Evolutionary conservation across 352 stramenopile genomes (phyloP).

Genomic region (Globisporangium paroecandrum): DNA sequence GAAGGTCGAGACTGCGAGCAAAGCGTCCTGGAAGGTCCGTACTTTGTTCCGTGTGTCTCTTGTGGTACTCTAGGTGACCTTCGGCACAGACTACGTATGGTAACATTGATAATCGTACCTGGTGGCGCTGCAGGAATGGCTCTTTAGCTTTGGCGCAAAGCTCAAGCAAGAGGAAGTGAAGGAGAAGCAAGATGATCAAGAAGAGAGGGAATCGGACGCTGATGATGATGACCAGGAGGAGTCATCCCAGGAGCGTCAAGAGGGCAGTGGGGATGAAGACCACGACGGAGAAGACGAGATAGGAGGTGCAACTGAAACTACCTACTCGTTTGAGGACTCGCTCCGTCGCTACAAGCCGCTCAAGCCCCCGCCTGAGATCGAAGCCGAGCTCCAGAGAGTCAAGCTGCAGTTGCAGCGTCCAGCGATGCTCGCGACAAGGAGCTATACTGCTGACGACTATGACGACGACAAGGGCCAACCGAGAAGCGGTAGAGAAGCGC

Average conservation of each 20-base stretch:
- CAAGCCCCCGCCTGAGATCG: slow-evolving; percentile 39
- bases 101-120: neutral
- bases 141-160: slow-evolving; percentile 14
- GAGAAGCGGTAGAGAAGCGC: neutral
- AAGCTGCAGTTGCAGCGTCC: slow-evolving; percentile 23
- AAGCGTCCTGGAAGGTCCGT: slow-evolving; percentile 16
- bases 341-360: slow-evolving; percentile 27
- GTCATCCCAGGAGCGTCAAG: neutral
- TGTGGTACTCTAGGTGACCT: neutral
- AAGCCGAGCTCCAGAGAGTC: slow-evolving; percentile 33
- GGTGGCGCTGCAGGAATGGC: slow-evolving; percentile 23
- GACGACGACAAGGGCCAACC: no score
- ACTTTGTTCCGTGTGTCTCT: neutral
- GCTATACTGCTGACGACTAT: neutral
- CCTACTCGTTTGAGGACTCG: slow-evolving; percentile 20
- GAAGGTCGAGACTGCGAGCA: neutral
- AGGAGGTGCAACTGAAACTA: neutral
- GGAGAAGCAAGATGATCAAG: slow-evolving; percentile 15
- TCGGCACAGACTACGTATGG: neutral
- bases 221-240: neutral
- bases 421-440: slow-evolving; percentile 10
- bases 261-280: neutral
- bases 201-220: slow-evolving; percentile 18
- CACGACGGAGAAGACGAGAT: neutral
- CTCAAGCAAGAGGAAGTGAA: slow-evolving; percentile 10